phyloP scores from a whole-genome alignment of 2,329 filamentous ascomycete species.

The Penicillium sp. region DNA sequence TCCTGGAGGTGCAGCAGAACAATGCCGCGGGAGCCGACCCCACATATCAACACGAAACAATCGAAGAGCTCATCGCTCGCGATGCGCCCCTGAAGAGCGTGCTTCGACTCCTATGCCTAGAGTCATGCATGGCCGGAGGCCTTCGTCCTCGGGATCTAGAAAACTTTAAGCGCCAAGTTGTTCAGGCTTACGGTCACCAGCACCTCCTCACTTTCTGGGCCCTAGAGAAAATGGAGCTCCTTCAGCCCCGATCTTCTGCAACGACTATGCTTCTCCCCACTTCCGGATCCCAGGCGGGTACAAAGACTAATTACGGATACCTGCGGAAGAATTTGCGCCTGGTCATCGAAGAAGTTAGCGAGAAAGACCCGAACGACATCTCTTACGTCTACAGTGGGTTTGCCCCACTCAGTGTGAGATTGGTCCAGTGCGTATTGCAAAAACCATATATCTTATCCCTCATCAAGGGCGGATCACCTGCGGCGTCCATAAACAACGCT shows the following conservation, averaged over 20 bases:
- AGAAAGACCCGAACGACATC: slow-evolving; percentile 89
- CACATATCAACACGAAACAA: slow-evolving; percentile 80
- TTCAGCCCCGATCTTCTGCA: slow-evolving; percentile 73
- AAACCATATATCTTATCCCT: slow-evolving; percentile 78
- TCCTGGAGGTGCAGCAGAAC: slow-evolving; percentile 93
- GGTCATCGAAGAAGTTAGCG: slow-evolving; percentile 94
- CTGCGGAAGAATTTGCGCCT: slow-evolving; percentile 82
- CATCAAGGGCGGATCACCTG: slow-evolving; percentile 61
- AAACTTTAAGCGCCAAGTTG: slow-evolving; percentile 78
- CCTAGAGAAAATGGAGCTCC: slow-evolving; percentile 84
- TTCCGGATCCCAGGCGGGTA: slow-evolving; percentile 60
- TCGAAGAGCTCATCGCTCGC: slow-evolving; percentile 92
- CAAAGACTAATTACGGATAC: slow-evolving; percentile 86
- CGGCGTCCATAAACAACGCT: slow-evolving; percentile 49
- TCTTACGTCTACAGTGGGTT: slow-evolving; percentile 99
- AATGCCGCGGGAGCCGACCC: slow-evolving; percentile 88
- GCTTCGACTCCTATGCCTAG: slow-evolving; percentile 81
- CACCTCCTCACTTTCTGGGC: slow-evolving; percentile 86
- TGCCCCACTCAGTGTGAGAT: slow-evolving; percentile 83
- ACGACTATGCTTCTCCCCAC: slow-evolving; percentile 80
- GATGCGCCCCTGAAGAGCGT: slow-evolving; percentile 78
- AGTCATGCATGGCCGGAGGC: slow-evolving; percentile 85
- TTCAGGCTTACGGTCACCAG: slow-evolving; percentile 93
- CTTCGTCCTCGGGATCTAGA: slow-evolving; percentile 88
- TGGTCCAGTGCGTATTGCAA: slow-evolving; percentile 90